Base-by-base conservation (phyloP, 163 green algal species). In the Scenedesmus sp. region DNA sequence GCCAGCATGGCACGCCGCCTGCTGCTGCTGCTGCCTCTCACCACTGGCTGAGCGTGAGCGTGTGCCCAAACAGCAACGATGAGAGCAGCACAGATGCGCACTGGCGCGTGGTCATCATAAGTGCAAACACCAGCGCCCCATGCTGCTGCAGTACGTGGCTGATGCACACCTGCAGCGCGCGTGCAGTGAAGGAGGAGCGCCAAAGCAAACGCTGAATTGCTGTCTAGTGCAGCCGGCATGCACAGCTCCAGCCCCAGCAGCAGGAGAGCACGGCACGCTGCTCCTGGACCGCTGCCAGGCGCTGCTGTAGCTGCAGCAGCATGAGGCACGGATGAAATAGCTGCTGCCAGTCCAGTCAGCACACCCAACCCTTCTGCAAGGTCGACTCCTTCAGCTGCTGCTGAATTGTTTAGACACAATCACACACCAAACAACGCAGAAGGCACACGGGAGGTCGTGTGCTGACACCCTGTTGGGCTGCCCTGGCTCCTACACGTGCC, bases 21-120 rank as follows among this genome's bases (percentile, higher is more conserved):
- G 73, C 33, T 70, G 0, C 37, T 61, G 33, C n/a, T 56, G n/a
- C n/a, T 26, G 20, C 44, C 49, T 26, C 94, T 87, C 81, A 97
- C 96, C 95, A 98, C 81, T 99, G 97, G 43, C 93, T 89, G 0
- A 59, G 22, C 26, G 92, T 91, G 7, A 99, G 95, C 5, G 95
- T 93, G 92, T 99, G 97, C 26, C 92, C 91, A 82, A 99, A 99
- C 0, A 99, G 80, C 61, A 98, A 89, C 91, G 95, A 98, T 9
- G 96, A 99, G 61, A 99, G 92, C 59, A 99, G 95, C 91, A 99
- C 98, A 88, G 96, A 98, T 73, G 99, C 87, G 88, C 99, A 98
- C 94, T 99, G 98, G 43, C 98, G 94, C 2, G 97, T 99, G 43
- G 98, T 99, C 98, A 99, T 99, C 86, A 99, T 97, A 49, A 96